Evolutionary conservation across 2,329 filamentous ascomycete species (phyloP).

Genomic region (Diplodia intermedia): DNA sequence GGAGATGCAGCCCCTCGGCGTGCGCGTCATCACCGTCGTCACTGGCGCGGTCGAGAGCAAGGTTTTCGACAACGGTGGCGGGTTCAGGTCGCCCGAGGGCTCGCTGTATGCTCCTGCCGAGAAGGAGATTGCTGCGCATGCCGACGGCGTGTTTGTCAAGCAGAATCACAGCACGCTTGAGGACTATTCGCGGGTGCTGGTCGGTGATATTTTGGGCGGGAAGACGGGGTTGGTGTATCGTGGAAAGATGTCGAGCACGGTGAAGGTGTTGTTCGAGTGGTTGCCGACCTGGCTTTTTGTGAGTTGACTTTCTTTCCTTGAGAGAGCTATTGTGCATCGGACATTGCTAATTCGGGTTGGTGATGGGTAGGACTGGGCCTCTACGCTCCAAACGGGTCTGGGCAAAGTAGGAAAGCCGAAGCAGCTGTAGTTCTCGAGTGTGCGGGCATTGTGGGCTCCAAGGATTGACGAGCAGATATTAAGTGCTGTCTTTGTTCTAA

Average conservation of each 20-base stretch:
- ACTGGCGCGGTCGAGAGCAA: constrained; percentile 34
- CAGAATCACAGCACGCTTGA: background rate
- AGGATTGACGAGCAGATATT: too few species aligned
- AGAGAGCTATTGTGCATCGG: too few species aligned
- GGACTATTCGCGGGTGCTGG: background rate
- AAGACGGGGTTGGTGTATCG: background rate
- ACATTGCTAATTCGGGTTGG: background rate
- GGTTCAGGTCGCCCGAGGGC: background rate
- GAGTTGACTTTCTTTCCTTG: background rate
- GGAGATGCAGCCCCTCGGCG: constrained; percentile 38
- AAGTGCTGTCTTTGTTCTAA: too few species aligned
- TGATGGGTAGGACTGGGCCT: background rate
- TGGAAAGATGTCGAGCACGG: background rate
- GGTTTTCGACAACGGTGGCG: background rate
- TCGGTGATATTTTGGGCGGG: background rate
- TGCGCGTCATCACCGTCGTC: constrained; percentile 39
- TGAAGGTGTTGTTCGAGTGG: background rate
- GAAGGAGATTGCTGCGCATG: background rate
- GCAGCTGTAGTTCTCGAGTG: background rate
- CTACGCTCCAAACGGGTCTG: background rate
- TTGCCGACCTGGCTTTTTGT: background rate
- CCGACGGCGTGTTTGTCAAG: background rate
- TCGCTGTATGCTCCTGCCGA: background rate
- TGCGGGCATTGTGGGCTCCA: background rate
- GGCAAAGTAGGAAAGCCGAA: background rate